A percentile compares a stretch with the other conserved stretches of the same genome.
phyloP scores from a whole-genome alignment of 106 monocot species.

The Allium fistulosum region DNA sequence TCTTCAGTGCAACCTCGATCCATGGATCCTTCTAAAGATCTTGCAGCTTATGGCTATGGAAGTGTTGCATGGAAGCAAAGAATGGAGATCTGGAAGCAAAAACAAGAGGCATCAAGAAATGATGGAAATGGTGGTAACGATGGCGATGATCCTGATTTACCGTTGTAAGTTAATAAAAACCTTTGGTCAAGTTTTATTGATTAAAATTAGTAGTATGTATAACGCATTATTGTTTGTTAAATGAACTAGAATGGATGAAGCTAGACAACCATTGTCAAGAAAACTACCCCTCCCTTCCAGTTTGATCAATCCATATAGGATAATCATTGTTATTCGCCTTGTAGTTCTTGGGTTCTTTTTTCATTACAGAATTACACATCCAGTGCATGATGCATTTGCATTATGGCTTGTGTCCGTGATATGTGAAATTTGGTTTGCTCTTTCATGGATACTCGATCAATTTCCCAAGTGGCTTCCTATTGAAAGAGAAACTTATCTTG shows the following conservation, averaged over 20 bases:
- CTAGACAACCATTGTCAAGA: slow-evolving; percentile 31
- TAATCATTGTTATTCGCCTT: slow-evolving; percentile 30
- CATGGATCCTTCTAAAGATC: slow-evolving; percentile 93
- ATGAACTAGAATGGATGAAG: slow-evolving; percentile 26
- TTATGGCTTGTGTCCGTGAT: slow-evolving; percentile 37
- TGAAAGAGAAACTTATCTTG: slow-evolving; percentile 38
- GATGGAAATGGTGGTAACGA: slow-evolving; percentile 59
- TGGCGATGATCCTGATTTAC: slow-evolving; percentile 58
- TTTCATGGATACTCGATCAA: slow-evolving; percentile 42
- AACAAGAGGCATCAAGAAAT: slow-evolving; percentile 64
- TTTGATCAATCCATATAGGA: slow-evolving; percentile 35
- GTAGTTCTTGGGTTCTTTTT: slow-evolving; percentile 30
- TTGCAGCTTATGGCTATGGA: slow-evolving; percentile 92
- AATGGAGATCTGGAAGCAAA: slow-evolving; percentile 85
- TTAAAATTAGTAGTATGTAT: not conserved
- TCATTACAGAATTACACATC: slow-evolving; percentile 35
- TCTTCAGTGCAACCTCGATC: slow-evolving; percentile 86
- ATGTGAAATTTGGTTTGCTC: slow-evolving; percentile 37
- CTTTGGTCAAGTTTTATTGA: not conserved
- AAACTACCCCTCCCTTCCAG: slow-evolving; percentile 32
- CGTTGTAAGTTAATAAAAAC: slow-evolving; percentile 48
- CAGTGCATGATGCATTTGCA: slow-evolving; percentile 24
- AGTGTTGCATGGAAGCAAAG: slow-evolving; percentile 93
- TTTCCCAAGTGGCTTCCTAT: slow-evolving; percentile 38
- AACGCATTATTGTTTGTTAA: not conserved